A percentile compares a stretch with the other conserved stretches of the same genome.
Evolutionary conservation across 139 green algal genomes (phyloP).

Genomic region (Tetradesmus lagerheimii): DNA sequence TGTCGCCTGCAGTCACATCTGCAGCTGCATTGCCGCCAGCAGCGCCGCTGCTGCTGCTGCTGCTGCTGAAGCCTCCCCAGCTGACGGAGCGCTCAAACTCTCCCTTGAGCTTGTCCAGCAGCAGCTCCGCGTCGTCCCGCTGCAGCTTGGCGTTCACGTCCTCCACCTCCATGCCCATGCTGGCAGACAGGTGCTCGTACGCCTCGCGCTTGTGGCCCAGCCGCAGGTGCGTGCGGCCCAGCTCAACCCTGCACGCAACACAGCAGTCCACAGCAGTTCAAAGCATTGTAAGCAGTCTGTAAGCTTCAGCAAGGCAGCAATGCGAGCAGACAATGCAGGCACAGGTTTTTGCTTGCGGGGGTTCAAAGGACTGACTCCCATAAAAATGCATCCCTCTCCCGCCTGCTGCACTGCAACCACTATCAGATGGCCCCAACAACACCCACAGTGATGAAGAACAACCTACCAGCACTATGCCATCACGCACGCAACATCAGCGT

Average conservation of each 20-base stretch:
- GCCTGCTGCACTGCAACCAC: too few species aligned
- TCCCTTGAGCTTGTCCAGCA: conserved; percentile 50
- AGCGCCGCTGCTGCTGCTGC: conserved; percentile 7
- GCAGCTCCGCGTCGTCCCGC: conserved; percentile 38
- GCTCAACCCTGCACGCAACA: conserved; percentile 63
- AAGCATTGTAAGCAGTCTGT: not conserved
- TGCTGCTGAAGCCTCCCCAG: conserved; percentile 34
- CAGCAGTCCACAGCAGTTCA: not conserved
- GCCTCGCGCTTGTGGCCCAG: conserved; percentile 59
- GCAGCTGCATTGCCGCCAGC: not conserved
- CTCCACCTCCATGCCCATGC: conserved; percentile 59
- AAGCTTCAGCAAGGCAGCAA: not conserved
- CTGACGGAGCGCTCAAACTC: conserved; percentile 39
- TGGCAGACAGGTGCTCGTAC: conserved; percentile 50
- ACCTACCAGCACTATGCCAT: not conserved
- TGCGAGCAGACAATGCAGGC: too few species aligned
- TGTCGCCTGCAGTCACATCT: not conserved
- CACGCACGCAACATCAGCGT: not conserved
- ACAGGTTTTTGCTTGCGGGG: too few species aligned
- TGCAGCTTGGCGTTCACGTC: conserved; percentile 72
- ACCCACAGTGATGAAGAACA: too few species aligned
- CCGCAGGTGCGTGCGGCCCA: conserved; percentile 58
- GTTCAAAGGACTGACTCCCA: too few species aligned
- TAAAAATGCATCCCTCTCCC: too few species aligned
- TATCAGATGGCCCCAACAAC: too few species aligned